Conservation (phyloP, 495 filamentous ascomycete species). For the Penicillium subrubescens region DNA sequence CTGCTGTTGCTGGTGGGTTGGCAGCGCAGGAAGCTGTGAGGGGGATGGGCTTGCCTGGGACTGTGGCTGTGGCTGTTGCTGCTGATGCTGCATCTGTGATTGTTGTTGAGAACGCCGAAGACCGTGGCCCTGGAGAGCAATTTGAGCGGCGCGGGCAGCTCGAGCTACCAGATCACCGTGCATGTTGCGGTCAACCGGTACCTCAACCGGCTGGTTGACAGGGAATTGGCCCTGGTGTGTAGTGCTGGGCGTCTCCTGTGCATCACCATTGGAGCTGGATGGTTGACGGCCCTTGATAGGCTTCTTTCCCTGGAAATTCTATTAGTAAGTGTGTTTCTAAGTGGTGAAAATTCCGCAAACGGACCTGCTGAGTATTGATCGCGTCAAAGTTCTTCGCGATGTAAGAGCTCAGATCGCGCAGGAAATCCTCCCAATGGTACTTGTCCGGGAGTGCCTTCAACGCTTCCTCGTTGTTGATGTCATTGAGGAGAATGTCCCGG, state of each 20-base stretch:
- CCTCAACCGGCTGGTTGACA: slow-evolving; percentile 44
- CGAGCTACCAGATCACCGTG: slow-evolving; percentile 56
- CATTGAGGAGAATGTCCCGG: slow-evolving; percentile 65
- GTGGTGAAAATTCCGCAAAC: slow-evolving; percentile 1
- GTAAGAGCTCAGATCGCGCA: slow-evolving; percentile 71
- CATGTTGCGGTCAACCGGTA: slow-evolving; percentile 47
- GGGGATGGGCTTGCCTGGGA: slow-evolving; percentile 29
- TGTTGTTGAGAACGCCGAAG: slow-evolving; percentile 49
- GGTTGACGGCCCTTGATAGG: slow-evolving; percentile 45
- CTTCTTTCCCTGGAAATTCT: slow-evolving; percentile 39
- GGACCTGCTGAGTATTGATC: slow-evolving; percentile 58
- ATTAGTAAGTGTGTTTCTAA: slow-evolving; percentile 22
- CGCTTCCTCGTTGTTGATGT: slow-evolving; percentile 60
- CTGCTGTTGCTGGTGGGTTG: slow-evolving; percentile 24
- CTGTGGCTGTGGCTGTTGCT: slow-evolving; percentile 26
- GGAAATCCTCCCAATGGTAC: slow-evolving; percentile 79
- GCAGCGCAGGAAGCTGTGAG: slow-evolving; percentile 28
- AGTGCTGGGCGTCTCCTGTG: slow-evolving; percentile 39
- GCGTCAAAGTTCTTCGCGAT: slow-evolving; percentile 72
- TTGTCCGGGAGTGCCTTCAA: slow-evolving; percentile 68
- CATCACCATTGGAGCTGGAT: slow-evolving; percentile 45
- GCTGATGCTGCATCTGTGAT: slow-evolving; percentile 36
- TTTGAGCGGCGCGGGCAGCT: slow-evolving; percentile 56
- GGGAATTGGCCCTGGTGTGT: slow-evolving; percentile 51
- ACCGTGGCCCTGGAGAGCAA: slow-evolving; percentile 53